Conservation (phyloP, 148 eudicot species). For the Amaranthus cruentus region DNA sequence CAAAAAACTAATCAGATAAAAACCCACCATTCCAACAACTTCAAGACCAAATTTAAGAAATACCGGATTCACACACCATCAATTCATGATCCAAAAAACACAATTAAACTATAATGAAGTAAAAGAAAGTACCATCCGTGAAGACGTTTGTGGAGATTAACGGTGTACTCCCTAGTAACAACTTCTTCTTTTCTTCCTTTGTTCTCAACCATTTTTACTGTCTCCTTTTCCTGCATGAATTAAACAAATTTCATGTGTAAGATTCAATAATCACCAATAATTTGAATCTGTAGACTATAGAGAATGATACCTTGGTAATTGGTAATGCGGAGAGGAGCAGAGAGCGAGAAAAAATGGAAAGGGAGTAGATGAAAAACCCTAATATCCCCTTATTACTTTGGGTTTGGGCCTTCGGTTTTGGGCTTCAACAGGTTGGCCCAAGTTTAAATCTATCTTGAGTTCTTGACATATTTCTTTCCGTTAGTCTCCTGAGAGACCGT, state of each 20-base stretch:
- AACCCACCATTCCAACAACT: not conserved
- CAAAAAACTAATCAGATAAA: not conserved
- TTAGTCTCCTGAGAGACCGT: too few species aligned
- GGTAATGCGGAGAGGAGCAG: slow-evolving; percentile 17
- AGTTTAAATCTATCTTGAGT: too few species aligned
- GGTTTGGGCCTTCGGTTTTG: not conserved
- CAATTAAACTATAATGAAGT: not conserved
- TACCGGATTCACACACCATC: too few species aligned
- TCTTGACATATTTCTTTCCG: too few species aligned
- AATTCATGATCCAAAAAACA: too few species aligned
- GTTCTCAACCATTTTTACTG: slow-evolving; percentile 38
- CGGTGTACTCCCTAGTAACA: slow-evolving; percentile 47
- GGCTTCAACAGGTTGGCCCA: too few species aligned
- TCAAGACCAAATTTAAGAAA: not conserved
- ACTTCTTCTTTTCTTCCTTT: slow-evolving; percentile 49
- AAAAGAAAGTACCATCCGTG: slow-evolving; percentile 37
- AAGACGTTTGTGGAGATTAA: slow-evolving; percentile 48
- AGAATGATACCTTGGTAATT: slow-evolving; percentile 12
- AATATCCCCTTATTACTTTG: not conserved
- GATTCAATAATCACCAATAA: not conserved
- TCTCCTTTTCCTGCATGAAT: slow-evolving; percentile 5
- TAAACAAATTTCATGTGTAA: not conserved
- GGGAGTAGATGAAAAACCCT: slow-evolving; percentile 8
- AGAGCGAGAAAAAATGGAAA: not conserved
- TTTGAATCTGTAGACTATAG: not conserved